These are phyloP conservation scores for Podospora anserina DNA, from an alignment of 495 filamentous ascomycete genomes.

Conservation along the genomic window DNA sequence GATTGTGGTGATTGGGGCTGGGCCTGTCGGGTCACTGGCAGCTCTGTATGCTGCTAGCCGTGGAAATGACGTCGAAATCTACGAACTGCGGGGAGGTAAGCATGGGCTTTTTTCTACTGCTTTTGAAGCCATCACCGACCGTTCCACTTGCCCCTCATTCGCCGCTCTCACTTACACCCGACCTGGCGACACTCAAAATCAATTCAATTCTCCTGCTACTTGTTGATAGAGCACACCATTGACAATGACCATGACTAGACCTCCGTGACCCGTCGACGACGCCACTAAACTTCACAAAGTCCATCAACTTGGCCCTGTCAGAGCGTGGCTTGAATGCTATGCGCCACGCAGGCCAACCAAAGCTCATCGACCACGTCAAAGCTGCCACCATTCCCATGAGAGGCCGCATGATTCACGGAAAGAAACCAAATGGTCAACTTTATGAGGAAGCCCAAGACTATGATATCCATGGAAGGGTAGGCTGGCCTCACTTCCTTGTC, in stretches of 20 bases:
- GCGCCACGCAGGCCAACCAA: slow-evolving; percentile 57
- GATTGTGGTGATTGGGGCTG: slow-evolving; percentile 81
- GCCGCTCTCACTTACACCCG: neutral
- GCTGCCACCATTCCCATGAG: slow-evolving; percentile 83
- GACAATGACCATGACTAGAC: slow-evolving; percentile 52
- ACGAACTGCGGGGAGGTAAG: slow-evolving; percentile 86
- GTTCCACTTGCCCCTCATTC: neutral
- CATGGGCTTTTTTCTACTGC: slow-evolving; percentile 10
- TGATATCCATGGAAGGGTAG: slow-evolving; percentile 82
- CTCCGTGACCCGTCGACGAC: slow-evolving; percentile 78
- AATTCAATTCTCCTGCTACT: neutral
- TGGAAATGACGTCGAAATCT: slow-evolving; percentile 87
- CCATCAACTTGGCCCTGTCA: slow-evolving; percentile 93
- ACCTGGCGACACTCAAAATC: neutral
- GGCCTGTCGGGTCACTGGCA: slow-evolving; percentile 87
- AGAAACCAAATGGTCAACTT: slow-evolving; percentile 57
- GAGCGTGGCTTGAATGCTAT: slow-evolving; percentile 92
- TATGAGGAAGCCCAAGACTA: slow-evolving; percentile 82
- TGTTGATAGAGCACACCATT: neutral
- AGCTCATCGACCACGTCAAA: slow-evolving; percentile 70
- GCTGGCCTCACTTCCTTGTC: slow-evolving; percentile 16
- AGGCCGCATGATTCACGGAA: slow-evolving; percentile 95
- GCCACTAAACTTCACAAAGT: slow-evolving; percentile 93
- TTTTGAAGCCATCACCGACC: slow-evolving; percentile 8
- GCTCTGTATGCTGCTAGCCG: slow-evolving; percentile 86